These are phyloP conservation scores for Kockovaella imperatae DNA, from an alignment of 768 basidiomycete species.

Conservation along the genomic window DNA sequence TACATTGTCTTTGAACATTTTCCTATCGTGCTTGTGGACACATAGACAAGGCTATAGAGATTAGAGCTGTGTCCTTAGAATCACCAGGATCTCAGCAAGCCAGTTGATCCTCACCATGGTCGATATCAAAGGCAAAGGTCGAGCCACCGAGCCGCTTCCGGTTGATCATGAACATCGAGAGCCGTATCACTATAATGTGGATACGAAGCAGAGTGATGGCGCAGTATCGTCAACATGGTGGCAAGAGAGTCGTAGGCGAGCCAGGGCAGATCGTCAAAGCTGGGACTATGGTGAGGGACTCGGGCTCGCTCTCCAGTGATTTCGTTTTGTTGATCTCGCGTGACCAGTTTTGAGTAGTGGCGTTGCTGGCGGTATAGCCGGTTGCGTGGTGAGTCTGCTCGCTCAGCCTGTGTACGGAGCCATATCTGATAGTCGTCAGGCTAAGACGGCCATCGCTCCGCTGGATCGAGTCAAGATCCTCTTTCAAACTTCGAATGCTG, in stretches of 20 bases:
- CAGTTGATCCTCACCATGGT: too few relatives aligned
- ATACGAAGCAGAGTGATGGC: constrained; percentile 14
- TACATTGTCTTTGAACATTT: too few relatives aligned
- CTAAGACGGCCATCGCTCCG: constrained; percentile 89
- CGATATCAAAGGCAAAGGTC: constrained; percentile 2
- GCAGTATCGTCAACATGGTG: constrained; percentile 24
- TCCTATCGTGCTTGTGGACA: too few relatives aligned
- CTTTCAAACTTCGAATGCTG: constrained; percentile 92
- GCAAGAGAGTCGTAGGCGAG: constrained; percentile 37
- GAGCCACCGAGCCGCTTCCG: too few relatives aligned
- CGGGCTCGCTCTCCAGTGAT: neutral
- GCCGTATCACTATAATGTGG: neutral
- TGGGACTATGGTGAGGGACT: constrained; percentile 43
- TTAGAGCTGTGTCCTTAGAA: too few relatives aligned
- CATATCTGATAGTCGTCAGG: constrained; percentile 49
- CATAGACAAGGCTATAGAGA: too few relatives aligned
- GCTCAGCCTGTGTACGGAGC: neutral
- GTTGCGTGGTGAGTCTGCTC: constrained; percentile 68
- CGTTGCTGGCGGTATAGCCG: constrained; percentile 85
- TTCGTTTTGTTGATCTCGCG: constrained; percentile 7
- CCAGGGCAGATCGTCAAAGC: constrained; percentile 35
- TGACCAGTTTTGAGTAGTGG: constrained; percentile 62
- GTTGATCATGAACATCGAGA: neutral
- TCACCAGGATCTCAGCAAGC: too few relatives aligned
- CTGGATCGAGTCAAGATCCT: constrained; percentile 97